Percentiles rank a stretch among this genome's conserved stretches.
Evolutionary conservation across 495 filamentous ascomycete genomes (phyloP).

Genomic region (Talaromyces trachyspermus): DNA sequence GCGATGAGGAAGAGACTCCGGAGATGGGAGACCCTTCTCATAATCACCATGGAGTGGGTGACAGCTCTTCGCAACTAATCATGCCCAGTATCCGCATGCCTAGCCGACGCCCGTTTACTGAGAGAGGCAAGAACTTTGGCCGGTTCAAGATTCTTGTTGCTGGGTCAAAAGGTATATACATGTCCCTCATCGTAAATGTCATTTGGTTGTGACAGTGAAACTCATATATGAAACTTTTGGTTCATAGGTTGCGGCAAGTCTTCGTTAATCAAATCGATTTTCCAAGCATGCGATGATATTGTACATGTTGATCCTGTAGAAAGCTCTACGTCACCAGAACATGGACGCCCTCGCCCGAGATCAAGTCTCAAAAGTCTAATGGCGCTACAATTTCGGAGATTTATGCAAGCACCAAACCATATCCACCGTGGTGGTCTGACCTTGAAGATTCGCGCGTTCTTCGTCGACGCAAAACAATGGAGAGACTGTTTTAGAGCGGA

Average conservation of each 20-base stretch:
- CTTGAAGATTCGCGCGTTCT: conserved; percentile 65
- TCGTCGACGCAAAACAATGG: conserved; percentile 70
- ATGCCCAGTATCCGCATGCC: conserved; percentile 98
- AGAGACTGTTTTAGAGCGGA: conserved; percentile 81
- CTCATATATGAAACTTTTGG: background rate
- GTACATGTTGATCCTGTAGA: conserved; percentile 85
- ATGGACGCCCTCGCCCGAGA: conserved; percentile 24
- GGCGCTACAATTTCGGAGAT: conserved; percentile 60
- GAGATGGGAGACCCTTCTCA: conserved; percentile 16
- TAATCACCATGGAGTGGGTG: conserved; percentile 19
- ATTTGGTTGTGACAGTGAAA: background rate
- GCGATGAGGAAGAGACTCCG: conserved; percentile 29
- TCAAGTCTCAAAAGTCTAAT: conserved; percentile 21
- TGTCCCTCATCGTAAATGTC: background rate
- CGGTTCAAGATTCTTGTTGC: conserved; percentile 82
- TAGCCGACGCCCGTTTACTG: conserved; percentile 84
- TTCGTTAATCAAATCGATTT: conserved; percentile 84
- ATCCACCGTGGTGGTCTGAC: conserved; percentile 94
- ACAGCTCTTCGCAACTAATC: conserved; percentile 75
- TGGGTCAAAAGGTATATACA: conserved; percentile 63
- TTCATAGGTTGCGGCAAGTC: conserved; percentile 67
- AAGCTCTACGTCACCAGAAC: conserved; percentile 17
- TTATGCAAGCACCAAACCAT: conserved; percentile 86
- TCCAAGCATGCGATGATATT: conserved; percentile 91
- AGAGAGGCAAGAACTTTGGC: conserved; percentile 75